phyloP scores from a whole-genome alignment of 192 early-diverging fungal genomes.

The Coemansia sp. region DNA sequence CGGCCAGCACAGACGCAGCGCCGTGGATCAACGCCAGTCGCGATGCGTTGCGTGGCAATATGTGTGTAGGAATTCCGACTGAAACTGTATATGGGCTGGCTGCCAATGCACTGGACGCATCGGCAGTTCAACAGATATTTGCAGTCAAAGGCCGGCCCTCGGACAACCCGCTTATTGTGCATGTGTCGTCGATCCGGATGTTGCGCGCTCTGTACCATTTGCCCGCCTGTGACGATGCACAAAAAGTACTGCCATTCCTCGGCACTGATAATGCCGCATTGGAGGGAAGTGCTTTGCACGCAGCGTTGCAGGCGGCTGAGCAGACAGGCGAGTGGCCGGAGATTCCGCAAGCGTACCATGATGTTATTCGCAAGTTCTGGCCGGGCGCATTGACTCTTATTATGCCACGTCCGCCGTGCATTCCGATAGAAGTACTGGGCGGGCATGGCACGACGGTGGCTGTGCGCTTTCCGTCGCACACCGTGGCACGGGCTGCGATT shows the following conservation, averaged over 20 bases:
- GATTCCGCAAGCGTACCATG: slow-evolving; percentile 72
- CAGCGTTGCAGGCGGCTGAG: slow-evolving; percentile 15
- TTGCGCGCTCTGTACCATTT: slow-evolving; percentile 64
- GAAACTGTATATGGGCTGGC: slow-evolving; percentile 99
- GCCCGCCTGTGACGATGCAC: slow-evolving; percentile 14
- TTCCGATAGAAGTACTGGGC: slow-evolving; percentile 78
- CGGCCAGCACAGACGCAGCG: slow-evolving; percentile 1
- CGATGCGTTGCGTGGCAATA: slow-evolving; percentile 56
- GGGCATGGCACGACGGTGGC: slow-evolving; percentile 82
- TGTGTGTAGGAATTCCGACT: slow-evolving; percentile 88
- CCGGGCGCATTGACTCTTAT: slow-evolving; percentile 94
- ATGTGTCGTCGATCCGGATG: slow-evolving; percentile 90
- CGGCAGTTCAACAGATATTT: slow-evolving; percentile 77
- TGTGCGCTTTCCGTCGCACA: slow-evolving; percentile 87
- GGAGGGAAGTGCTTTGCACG: slow-evolving; percentile 22
- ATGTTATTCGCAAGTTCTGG: slow-evolving; percentile 74
- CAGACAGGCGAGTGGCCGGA: slow-evolving; percentile 45
- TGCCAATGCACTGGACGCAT: slow-evolving; percentile 73
- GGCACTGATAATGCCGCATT: slow-evolving; percentile 49
- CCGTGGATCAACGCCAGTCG: slow-evolving; percentile 57
- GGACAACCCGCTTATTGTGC: slow-evolving; percentile 98
- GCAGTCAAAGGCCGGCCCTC: slow-evolving; percentile 83
- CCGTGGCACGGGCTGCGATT: slow-evolving; percentile 89
- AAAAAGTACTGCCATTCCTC: slow-evolving; percentile 26
- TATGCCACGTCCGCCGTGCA: slow-evolving; percentile 63